Conservation (phyloP, 306 rosid species). For the Vigna trinervia region DNA sequence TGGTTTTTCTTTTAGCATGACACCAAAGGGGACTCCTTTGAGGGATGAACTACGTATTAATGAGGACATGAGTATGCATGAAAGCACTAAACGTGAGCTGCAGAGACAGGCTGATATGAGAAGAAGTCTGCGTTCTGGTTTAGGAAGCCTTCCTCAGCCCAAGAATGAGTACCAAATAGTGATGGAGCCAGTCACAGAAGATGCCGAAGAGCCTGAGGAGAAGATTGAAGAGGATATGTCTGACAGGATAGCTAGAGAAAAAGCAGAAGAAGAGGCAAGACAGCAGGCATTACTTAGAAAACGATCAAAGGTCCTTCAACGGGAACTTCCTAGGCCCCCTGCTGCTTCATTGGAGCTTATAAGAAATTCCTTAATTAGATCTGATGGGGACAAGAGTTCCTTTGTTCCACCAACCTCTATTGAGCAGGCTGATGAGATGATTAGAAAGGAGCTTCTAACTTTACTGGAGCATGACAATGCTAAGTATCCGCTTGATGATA, state of each 20-base stretch:
- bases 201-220: conserved; percentile 76
- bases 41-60: conserved; percentile 87
- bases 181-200: conserved; percentile 80
- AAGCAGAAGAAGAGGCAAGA: conserved; percentile 84
- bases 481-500: conserved; percentile 78
- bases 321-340: conserved; percentile 96
- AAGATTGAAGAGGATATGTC: conserved; percentile 94
- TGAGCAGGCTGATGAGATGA: conserved; percentile 89
- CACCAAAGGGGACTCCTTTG: conserved; percentile 85
- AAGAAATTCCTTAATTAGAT: conserved; percentile 75
- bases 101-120: conserved; percentile 74
- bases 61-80: conserved; percentile 72
- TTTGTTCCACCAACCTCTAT: conserved; percentile 88
- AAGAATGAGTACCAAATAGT: conserved; percentile 85
- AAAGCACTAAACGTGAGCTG: conserved; percentile 67
- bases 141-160: conserved; percentile 75
- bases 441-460: conserved; percentile 72
- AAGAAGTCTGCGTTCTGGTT: conserved; percentile 70
- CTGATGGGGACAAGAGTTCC: conserved; percentile 88
- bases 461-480: conserved; percentile 85
- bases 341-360: conserved; percentile 75
- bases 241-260: conserved; percentile 81
- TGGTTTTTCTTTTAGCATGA: conserved; percentile 70
- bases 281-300: conserved; percentile 84
- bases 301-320: conserved; percentile 86